Evolutionary conservation across 192 early-diverging fungal genomes (phyloP).

Genomic region (Dispira parvispora): DNA sequence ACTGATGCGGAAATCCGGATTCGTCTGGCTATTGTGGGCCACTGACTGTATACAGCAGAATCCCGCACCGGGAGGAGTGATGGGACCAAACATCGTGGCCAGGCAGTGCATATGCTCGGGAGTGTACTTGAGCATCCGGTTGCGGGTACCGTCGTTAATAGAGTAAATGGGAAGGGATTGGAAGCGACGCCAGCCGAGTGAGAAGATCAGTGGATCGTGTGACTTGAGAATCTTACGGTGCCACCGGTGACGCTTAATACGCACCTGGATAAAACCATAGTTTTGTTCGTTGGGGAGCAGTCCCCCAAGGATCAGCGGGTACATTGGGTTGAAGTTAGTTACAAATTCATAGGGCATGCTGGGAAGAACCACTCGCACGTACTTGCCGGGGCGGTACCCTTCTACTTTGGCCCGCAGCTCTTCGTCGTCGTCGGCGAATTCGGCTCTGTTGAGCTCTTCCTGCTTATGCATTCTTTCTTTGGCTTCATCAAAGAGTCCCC

Average conservation of each 20-base stretch:
- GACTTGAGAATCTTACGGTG: constrained; percentile 89
- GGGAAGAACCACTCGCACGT: constrained; percentile 80
- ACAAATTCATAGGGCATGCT: constrained; percentile 92
- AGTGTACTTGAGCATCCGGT: constrained; percentile 98
- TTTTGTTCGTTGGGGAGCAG: constrained; percentile 77
- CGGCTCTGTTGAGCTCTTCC: constrained; percentile 58
- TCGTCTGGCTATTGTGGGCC: not conserved
- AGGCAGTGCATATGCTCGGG: constrained; percentile 99
- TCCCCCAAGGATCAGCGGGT: constrained; percentile 87
- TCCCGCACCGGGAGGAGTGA: constrained; percentile 86
- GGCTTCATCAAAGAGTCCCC: constrained; percentile 65
- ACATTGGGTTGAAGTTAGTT: constrained; percentile 71
- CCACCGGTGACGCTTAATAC: constrained; percentile 98
- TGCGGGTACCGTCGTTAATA: constrained; percentile 77
- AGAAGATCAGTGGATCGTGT: constrained; percentile 94
- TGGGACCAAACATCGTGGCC: constrained; percentile 89
- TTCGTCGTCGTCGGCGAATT: constrained; percentile 74
- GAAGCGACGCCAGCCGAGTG: constrained; percentile 95
- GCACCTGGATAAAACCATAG: constrained; percentile 86
- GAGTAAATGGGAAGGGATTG: constrained; percentile 93
- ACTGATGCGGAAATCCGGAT: constrained; percentile 73
- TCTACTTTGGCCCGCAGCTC: constrained; percentile 63
- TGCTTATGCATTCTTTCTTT: constrained; percentile 84
- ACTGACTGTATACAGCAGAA: constrained; percentile 86
- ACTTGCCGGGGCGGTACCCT: constrained; percentile 84